Evolutionary conservation across 805 yeast genomes (phyloP).

Genomic region (Hermanozyma aechmeae): DNA sequence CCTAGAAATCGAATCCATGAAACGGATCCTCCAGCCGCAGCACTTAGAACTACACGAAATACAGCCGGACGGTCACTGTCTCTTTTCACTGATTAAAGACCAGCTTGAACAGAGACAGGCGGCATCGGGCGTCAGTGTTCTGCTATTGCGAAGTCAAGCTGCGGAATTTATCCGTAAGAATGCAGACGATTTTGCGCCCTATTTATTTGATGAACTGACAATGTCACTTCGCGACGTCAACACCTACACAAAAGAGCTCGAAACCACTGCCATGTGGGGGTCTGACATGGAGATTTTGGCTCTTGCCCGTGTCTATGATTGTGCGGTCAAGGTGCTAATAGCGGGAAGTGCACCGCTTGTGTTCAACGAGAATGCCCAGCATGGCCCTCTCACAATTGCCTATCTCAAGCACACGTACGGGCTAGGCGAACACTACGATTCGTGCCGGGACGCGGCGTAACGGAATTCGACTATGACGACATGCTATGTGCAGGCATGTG

Average conservation of each 20-base stretch:
- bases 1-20: constrained; percentile 63
- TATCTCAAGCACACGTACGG: constrained; percentile 82
- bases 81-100: constrained; percentile 78
- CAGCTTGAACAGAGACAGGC: constrained; percentile 53
- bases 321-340: constrained; percentile 69
- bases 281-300: constrained; percentile 90
- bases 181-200: constrained; percentile 70
- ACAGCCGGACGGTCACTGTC: constrained; percentile 89
- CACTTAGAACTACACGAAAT: constrained; percentile 57
- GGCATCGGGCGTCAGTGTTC: constrained; percentile 22
- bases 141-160: constrained; percentile 53
- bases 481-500: too few species aligned
- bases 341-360: constrained; percentile 63
- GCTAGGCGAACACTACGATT: constrained; percentile 92
- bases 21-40: constrained; percentile 38
- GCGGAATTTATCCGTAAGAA: constrained; percentile 57
- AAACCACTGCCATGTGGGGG: constrained; percentile 88
- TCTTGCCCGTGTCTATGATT: constrained; percentile 56
- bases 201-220: constrained; percentile 71
- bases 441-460: constrained; percentile 39
- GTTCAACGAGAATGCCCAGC: constrained; percentile 56
- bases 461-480: too few species aligned
- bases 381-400: constrained; percentile 56
- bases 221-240: constrained; percentile 54
- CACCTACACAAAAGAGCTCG: constrained; percentile 60